Evolutionary conservation across 768 basidiomycete species (phyloP), one percentile per base, ranked within the genome.

Genomic region (Pleurotus sapidus): DNA sequence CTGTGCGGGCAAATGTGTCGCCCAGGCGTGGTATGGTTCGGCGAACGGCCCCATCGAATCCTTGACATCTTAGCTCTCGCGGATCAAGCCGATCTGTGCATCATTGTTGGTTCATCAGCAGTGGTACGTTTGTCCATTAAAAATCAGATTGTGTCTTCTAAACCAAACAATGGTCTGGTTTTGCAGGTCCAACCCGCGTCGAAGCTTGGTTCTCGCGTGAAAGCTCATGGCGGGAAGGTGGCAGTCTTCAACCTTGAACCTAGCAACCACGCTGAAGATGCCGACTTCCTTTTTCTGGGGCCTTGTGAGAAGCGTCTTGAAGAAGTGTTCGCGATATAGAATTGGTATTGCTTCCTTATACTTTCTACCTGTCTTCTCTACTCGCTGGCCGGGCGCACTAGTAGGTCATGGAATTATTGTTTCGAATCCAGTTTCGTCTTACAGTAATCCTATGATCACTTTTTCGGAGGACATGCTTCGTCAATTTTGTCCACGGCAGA

Each of bases 391-490:
- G 20, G 20, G 20, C 20, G 20, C 20, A 20, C 20, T 20, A 20
- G 20, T 20, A 20, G 20, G 20, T 20, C 20, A 37, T 51, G 50
- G 72, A 40, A 9, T 71, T 71, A 59, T 81, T 80, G 6, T 73
- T 56, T 37, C 67, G 65, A 11, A 79, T 38, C 34, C 66, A 68
- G 0, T 76, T 78, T 64, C 70, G n/a, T 76, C 9, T 74, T 76
- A 83, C 84, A 84, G 63, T n/a, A n/a, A n/a, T n/a, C n/a, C n/a
- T n/a, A n/a, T 84, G 83, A 57, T 84, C 82, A 62, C 86, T 84
- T 3, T 84, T 83, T 55, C 82, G 72, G 60, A 86, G 83, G 59
- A 86, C 5, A 72, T 75, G 27, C 67, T 71, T 45, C n/a, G n/a
- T n/a, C n/a, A n/a, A n/a, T n/a, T n/a, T n/a, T n/a, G n/a, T n/a